A percentile compares a stretch with the other conserved stretches of the same genome.
Conservation (phyloP, 768 basidiomycete species). For the Termitomyces sp. region DNA sequence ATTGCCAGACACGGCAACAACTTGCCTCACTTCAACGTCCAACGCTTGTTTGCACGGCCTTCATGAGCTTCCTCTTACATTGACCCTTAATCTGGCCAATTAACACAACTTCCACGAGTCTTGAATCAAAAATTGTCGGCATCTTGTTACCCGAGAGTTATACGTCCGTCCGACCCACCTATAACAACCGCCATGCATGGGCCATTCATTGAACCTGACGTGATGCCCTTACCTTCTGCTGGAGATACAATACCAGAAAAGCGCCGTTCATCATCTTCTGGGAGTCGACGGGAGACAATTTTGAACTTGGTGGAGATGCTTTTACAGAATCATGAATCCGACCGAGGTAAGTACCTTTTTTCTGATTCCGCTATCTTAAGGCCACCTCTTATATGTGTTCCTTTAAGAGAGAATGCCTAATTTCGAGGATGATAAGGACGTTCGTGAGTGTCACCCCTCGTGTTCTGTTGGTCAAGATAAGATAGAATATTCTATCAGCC, state of each 20-base stretch:
- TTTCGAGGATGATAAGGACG: slow-evolving; percentile 63
- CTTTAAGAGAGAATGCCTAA: slow-evolving; percentile 36
- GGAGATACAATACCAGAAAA: slow-evolving; percentile 20
- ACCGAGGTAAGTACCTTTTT: slow-evolving; percentile 26
- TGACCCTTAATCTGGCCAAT: slow-evolving; percentile 11
- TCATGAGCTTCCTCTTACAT: slow-evolving; percentile 1
- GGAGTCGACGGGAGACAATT: slow-evolving; percentile 41
- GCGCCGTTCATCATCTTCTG: slow-evolving; percentile 27
- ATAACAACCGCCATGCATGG: slow-evolving; percentile 15
- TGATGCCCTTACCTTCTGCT: slow-evolving; percentile 16
- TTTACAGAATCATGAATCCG: slow-evolving; percentile 30
- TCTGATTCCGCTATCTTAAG: not conserved
- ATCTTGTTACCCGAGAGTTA: not conserved
- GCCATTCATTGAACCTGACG: slow-evolving; percentile 16
- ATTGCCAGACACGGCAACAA: slow-evolving; percentile 3
- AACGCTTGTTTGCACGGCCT: slow-evolving; percentile 9
- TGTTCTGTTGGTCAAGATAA: not conserved
- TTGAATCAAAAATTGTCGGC: slow-evolving; percentile 2
- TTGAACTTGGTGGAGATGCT: slow-evolving; percentile 50
- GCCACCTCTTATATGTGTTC: not conserved
- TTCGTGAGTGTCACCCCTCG: slow-evolving; percentile 45
- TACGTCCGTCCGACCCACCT: not conserved
- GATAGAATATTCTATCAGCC: slow-evolving; percentile 29
- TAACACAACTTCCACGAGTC: slow-evolving; percentile 14
- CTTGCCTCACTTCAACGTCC: not conserved